Evolutionary conservation across 441 rosid species (phyloP).

Genomic region (Cnidoscolus chayamansa): DNA sequence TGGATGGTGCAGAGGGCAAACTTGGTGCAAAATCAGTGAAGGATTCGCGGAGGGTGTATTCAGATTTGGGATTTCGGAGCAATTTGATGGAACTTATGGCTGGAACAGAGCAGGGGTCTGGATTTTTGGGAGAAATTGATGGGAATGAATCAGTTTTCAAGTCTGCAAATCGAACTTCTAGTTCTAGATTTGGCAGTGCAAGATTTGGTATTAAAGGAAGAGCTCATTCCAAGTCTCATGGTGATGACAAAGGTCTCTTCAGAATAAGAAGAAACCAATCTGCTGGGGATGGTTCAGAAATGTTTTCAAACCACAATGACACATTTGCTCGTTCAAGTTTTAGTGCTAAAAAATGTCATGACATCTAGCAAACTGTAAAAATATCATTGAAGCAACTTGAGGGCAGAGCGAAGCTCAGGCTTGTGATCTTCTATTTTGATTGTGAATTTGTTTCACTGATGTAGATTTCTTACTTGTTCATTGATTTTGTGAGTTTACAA

Average conservation of each 20-base stretch:
- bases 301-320: slow-evolving; percentile 26
- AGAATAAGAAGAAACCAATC: slow-evolving; percentile 34
- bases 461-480: slow-evolving; percentile 27
- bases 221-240: slow-evolving; percentile 19
- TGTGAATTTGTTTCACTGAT: slow-evolving; percentile 25
- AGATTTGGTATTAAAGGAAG: slow-evolving; percentile 32
- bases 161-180: slow-evolving; percentile 27
- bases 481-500: slow-evolving; percentile 22
- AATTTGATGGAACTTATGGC: slow-evolving; percentile 71
- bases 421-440: slow-evolving; percentile 26
- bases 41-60: slow-evolving; percentile 54
- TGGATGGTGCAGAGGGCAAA: slow-evolving; percentile 35
- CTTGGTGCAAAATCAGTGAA: slow-evolving; percentile 26
- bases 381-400: slow-evolving; percentile 11
- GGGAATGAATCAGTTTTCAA: slow-evolving; percentile 23
- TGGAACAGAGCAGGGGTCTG: slow-evolving; percentile 40
- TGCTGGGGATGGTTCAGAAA: slow-evolving; percentile 33
- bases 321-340: slow-evolving; percentile 22
- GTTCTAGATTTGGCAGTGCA: slow-evolving; percentile 42
- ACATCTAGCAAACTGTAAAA: slow-evolving; percentile 12
- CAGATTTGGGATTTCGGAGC: slow-evolving; percentile 69
- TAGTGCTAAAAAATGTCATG: slow-evolving; percentile 23
- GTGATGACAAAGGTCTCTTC: slow-evolving; percentile 21
- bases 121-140: slow-evolving; percentile 25
- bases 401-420: slow-evolving; percentile 27